Conservation (phyloP, 257 asterid genomes). For the Anisodus acutangulus region DNA sequence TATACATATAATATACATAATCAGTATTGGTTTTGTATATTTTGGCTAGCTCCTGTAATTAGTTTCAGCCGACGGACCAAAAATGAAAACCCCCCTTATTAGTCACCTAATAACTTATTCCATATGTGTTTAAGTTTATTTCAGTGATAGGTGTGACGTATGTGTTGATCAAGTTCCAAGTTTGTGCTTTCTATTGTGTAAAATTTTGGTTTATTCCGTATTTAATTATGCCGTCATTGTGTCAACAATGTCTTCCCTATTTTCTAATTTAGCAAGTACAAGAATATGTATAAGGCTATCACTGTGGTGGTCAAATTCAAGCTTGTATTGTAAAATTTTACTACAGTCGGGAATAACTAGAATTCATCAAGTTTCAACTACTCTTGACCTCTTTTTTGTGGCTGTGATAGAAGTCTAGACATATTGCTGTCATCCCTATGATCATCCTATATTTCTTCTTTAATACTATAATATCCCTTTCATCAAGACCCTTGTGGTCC, state of each 20-base stretch:
- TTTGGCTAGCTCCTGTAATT: no score
- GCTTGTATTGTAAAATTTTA: conserved; percentile 16
- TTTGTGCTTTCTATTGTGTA: conserved; percentile 16
- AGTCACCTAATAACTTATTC: neutral
- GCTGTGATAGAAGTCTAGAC: neutral
- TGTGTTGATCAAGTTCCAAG: neutral
- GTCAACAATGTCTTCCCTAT: neutral
- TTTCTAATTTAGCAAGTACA: conserved; percentile 19
- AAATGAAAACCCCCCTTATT: neutral
- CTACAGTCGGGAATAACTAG: neutral
- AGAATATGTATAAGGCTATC: neutral
- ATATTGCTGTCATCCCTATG: neutral
- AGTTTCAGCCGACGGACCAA: no score
- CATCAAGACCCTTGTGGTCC: neutral
- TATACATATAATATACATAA: no score
- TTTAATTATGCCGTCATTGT: neutral
- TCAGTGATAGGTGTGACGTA: neutral
- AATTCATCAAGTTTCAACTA: neutral
- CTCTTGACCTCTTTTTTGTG: conserved; percentile 17
- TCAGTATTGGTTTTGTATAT: no score
- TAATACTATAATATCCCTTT: neutral
- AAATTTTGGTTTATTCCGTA: conserved; percentile 16
- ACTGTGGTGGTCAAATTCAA: neutral
- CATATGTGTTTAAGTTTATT: neutral
- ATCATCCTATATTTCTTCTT: neutral